Evolutionary conservation across 106 monocot genomes (phyloP).

Genomic region (Allium cepa): DNA sequence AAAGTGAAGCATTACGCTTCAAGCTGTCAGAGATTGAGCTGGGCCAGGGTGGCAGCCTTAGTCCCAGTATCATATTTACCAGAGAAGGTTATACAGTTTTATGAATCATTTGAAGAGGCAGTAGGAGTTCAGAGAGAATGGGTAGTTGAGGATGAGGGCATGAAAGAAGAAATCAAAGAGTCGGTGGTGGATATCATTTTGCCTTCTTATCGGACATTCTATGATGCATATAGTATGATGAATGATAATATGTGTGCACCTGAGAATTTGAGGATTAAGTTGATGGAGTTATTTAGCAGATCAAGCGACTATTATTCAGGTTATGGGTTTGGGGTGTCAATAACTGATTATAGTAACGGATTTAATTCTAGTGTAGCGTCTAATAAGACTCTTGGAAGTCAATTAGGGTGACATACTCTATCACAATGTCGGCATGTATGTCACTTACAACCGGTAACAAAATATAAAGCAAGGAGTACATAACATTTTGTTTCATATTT

Average conservation of each 20-base stretch:
- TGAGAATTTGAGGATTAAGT: not conserved
- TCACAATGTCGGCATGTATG: too few relatives aligned
- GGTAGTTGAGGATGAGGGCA: slow-evolving; percentile 16
- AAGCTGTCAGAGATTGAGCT: slow-evolving; percentile 13
- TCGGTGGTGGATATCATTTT: slow-evolving; percentile 6
- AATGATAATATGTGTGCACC: not conserved
- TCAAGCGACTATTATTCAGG: not conserved
- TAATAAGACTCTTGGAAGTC: too few relatives aligned
- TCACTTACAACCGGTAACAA: too few relatives aligned
- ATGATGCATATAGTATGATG: not conserved
- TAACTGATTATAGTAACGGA: too few relatives aligned
- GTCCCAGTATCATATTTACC: slow-evolving; percentile 7
- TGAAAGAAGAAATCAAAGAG: slow-evolving; percentile 15
- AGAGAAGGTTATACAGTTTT: slow-evolving; percentile 1
- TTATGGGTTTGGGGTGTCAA: not conserved
- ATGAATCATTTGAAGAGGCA: slow-evolving; percentile 9
- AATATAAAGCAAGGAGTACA: too few relatives aligned
- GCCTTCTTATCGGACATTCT: slow-evolving; percentile 8
- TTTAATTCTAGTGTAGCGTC: too few relatives aligned
- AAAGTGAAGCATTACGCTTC: slow-evolving; percentile 14
- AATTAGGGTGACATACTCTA: too few relatives aligned
- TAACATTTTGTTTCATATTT: too few relatives aligned
- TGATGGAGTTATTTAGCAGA: slow-evolving; percentile 13
- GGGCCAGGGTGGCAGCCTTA: slow-evolving; percentile 13
- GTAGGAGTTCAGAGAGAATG: slow-evolving; percentile 1